These are phyloP conservation scores for Rubroshorea leprosula DNA, from an alignment of 345 rosid species.

Conservation along the genomic window DNA sequence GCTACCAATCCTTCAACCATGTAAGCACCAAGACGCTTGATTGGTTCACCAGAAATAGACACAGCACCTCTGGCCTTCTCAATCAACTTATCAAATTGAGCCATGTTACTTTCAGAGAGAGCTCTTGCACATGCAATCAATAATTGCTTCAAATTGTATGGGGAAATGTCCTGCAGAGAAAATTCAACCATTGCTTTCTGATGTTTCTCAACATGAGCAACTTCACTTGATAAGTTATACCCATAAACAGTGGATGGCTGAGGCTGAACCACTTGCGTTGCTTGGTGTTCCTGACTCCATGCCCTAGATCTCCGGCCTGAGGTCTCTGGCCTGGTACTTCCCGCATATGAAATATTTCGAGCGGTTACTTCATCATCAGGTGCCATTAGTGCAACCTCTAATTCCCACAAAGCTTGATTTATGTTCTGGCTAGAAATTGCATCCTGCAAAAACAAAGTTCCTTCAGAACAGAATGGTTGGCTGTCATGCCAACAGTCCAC, in stretches of 20 bases:
- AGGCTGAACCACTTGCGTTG: conserved; percentile 27
- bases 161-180: conserved; percentile 20
- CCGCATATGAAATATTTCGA: conserved; percentile 14
- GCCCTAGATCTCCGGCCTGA: conserved; percentile 27
- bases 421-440: conserved; percentile 29
- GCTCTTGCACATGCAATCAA: conserved; percentile 55
- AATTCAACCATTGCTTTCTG: conserved; percentile 23
- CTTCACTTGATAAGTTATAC: conserved; percentile 24
- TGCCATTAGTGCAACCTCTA: conserved; percentile 49
- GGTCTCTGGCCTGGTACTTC: conserved; percentile 22
- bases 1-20: conserved; percentile 65
- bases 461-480: conserved; percentile 18
- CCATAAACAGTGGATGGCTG: conserved; percentile 25
- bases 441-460: conserved; percentile 24
- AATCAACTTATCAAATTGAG: conserved; percentile 39
- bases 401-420: conserved; percentile 33
- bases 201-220: conserved; percentile 28
- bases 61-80: conserved; percentile 40
- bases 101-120: conserved; percentile 36
- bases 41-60: conserved; percentile 50
- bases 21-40: conserved; percentile 66
- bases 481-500: conserved; percentile 17
- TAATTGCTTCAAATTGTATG: conserved; percentile 40
- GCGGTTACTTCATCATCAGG: conserved; percentile 32
- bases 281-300: conserved; percentile 28